These are phyloP conservation scores for Hydrangea macrophylla DNA, from an alignment of 148 eudicot genomes.

Conservation along the genomic window DNA sequence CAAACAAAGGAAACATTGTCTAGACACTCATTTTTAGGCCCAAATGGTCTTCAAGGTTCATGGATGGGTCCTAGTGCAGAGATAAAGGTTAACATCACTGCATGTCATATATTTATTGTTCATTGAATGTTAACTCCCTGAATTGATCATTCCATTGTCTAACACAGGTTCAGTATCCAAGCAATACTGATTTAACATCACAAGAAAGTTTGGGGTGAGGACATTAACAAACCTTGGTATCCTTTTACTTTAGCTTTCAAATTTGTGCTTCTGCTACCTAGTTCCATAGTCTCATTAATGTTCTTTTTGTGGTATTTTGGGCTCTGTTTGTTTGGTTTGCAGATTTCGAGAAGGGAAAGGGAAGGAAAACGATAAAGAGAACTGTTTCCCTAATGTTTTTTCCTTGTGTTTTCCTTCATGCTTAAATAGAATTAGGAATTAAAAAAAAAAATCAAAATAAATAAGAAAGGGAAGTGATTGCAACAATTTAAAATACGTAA, in stretches of 20 bases:
- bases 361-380: too few species aligned
- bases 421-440: too few species aligned
- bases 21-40: slow-evolving; percentile 91
- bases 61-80: slow-evolving; percentile 80
- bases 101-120: slow-evolving; percentile 2
- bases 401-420: too few species aligned
- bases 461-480: too few species aligned
- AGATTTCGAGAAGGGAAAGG: too few species aligned
- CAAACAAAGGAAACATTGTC: slow-evolving; percentile 94
- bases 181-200: slow-evolving; percentile 47
- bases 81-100: slow-evolving; percentile 48
- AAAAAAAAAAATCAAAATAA: too few species aligned
- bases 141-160: slow-evolving; percentile 11
- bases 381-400: too few species aligned
- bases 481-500: too few species aligned
- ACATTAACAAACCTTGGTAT: background rate
- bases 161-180: slow-evolving; percentile 80
- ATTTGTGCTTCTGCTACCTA: background rate
- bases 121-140: background rate
- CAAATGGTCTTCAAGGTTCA: slow-evolving; percentile 77
- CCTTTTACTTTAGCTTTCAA: background rate
- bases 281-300: slow-evolving; percentile 1
- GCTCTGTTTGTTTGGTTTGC: too few species aligned
- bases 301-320: background rate
- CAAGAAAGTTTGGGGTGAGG: slow-evolving; percentile 61